Base-by-base conservation (phyloP, 2,329 filamentous ascomycete species). In the Trichoderma afroharzianum region DNA sequence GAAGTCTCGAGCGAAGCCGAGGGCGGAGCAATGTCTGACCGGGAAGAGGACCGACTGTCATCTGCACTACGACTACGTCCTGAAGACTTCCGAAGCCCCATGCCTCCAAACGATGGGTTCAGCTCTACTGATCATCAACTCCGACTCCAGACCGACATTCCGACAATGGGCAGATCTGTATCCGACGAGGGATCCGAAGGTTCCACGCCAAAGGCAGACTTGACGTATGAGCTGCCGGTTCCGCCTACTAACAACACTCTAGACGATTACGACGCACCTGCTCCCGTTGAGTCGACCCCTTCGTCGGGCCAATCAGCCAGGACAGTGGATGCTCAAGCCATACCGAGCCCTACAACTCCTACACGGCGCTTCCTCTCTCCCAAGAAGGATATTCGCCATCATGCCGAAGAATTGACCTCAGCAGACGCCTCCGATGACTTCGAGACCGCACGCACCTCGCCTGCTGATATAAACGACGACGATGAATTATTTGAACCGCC, bases 201-300 rank as follows among this genome's bases (percentile, higher is more conserved):
- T 76, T 86, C 87, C 0, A 94, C 92, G 1, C 92, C 92, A 1
- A 92, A 89, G 73, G 90, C 90, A 5, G 85, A 84, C 21, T 71
- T 74, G n/a, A 77, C 73, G 70, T 80, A 79, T 11, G 76, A 78
- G 55, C 74, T 81, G 14, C 78, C 77, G 8, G 66, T 55, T 28
- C 55, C 72, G n/a, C 43, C 78, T 72, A 33, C 68, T 33, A 63
- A 73, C 62, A 69, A 75, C 33, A 33, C 43, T n/a, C 43, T 63
- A 63, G 58, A 33, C 28, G 33, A 69, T 5, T 80, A 79, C 71
- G 79, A 81, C 50, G 81, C 85, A 47, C 80, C 82, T 24, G 80
- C 80, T 32, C 79, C 81, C 6, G 73, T 83, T 18, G 82, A 85
- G 47, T 71, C 82, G 18, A 82, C 80, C 72, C 81, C 84, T 3